Base-by-base conservation (phyloP, 1,139 yeast species). In the Zygoascus hellenicus region DNA sequence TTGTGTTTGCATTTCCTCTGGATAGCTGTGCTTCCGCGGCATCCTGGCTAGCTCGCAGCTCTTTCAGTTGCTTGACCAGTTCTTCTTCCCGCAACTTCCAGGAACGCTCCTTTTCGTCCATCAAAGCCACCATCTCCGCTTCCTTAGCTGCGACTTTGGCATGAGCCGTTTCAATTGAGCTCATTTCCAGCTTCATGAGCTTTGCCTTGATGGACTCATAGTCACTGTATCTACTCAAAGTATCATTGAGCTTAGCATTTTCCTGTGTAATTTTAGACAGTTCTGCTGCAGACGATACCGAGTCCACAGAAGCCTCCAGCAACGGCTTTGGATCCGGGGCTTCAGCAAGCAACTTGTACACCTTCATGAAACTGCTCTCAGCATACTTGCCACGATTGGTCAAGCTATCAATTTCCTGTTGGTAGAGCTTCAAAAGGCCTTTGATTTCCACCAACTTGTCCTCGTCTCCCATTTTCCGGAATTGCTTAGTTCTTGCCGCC, bases 251-350 rank as follows among this genome's bases (percentile, higher is more conserved):
- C 14, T 64, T 62, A 2, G 69, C 66, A 49, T 83, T 77, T 58
- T 84, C 87, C 17, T 68, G 67, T 52, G 74, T 72, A 45, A 84
- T 65, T 10, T 67, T 66, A 1, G 74, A 75, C 2, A 76, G 67
- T 49, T 86, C 89, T 11, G 77, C 71, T 1, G 76, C 72, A 32
- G 77, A 76, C 10, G 75, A 65, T n/a, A 84, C 81, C 2, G 87
- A 77, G 48, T 83, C 87, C 31, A 85, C 65, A 2, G 94, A 79
- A 33, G 78, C 75, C 58, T 85, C 88, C 49, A 90, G 68, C 42
- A 90, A 66, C 2, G 96, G 95, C 51, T 76, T 77, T 2, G 97
- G 97, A 66, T 92, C 97, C 0, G 97, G 97, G 0, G 95, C 92
- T 60, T 90, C 96, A 2, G 89, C 87, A 11, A 92, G 69, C 22